Evolutionary conservation across 495 filamentous ascomycete species (phyloP), one percentile per base, ranked within the genome.

Genomic region (Lasiosphaeriaceae sp.): DNA sequence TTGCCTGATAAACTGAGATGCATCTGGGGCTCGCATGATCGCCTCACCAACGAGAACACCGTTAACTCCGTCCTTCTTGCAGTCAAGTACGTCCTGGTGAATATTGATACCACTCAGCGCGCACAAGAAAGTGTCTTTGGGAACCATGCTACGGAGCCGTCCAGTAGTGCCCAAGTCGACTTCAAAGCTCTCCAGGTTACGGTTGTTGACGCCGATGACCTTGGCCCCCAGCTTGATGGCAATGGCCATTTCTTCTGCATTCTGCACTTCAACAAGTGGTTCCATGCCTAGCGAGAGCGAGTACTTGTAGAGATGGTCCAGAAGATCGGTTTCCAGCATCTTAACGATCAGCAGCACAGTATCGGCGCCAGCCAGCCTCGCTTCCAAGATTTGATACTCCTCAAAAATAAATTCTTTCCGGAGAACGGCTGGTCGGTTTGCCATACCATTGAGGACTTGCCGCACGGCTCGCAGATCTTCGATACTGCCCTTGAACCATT

Each of bases 351-450:
- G 77, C 11, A 99, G 78, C 1, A 97, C 89, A 0, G 93, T 97
- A 70, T 99, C 94, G 24, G 95, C 94, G 45, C 94, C 94, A 2
- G 93, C 91, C 41, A 99, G 75, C 22, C 95, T 80, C 8, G 95
- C 94, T 71, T 99, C 94, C 26, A 99, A 76, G 54, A 99, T 97
- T 70, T 99, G 94, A 69, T 97, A 99, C 66, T 97, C 90, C 17
- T 97, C 92, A 64, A 99, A 97, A 43, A 99, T 85, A 64, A 99
- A 99, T 50, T 99, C 94, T 67, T 99, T 99, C 7, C 95, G 83
- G 19, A 99, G 77, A 6, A 99, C 79, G 9, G 92, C 94, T 3
- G 94, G 94, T 39, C 94, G 82, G 69, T 97, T 94, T 0, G 89
- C 85, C 83, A 97, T 89, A 11, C 88, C 90, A 60, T 91, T 86